Evolutionary conservation across 176 grass and related monocot genomes (phyloP), one percentile per base, ranked within the genome.

Genomic region (Lolium perenne): DNA sequence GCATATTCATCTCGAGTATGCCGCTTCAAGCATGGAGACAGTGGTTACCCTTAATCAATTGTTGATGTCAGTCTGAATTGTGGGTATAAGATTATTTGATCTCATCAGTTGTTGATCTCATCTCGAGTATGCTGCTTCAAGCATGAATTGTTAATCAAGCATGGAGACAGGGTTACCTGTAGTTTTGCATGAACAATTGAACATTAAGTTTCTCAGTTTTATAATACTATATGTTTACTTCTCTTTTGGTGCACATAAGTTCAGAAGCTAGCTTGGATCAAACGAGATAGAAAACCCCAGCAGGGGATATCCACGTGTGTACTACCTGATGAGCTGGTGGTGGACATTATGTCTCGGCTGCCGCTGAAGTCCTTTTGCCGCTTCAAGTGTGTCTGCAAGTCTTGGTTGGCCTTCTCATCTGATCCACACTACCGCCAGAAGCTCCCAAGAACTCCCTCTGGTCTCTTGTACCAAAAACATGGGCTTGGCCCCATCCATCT

Each of bases 391-490:
- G 45, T 88, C 43, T 84, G 45, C 65, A 91, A 81, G 63, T 40
- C 85, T 18, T 88, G 89, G 81, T 67, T 70, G 16, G 4, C 51
- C 48, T 77, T 87, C 85, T 79, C 81, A 66, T 87, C 85, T 22
- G 47, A 84, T 70, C 70, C 26, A 12, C 47, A 81, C 65, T 80
- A 80, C 74, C 51, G 81, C 35, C 49, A 75, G 26, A 65, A 69
- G 17, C 66, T 84, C 13, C 75, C 72, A 11, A 74, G 38, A 56
- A 41, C 72, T 82, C 69, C 23, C 61, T 14, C 56, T 3, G 81
- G 81, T 45, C 56, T 92, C 23, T 17, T 82, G 38, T 82, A 76
- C 60, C 54, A 18, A 48, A 63, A 57, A 6, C 4, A 5, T 41
- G n/a, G 20, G 15, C 35, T 1, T 29, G 26, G 35, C 40, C 74